A percentile compares a stretch with the other conserved stretches of the same genome.
Evolutionary conservation across 495 filamentous ascomycete species (phyloP).

Genomic region (Chaetomium tenue): DNA sequence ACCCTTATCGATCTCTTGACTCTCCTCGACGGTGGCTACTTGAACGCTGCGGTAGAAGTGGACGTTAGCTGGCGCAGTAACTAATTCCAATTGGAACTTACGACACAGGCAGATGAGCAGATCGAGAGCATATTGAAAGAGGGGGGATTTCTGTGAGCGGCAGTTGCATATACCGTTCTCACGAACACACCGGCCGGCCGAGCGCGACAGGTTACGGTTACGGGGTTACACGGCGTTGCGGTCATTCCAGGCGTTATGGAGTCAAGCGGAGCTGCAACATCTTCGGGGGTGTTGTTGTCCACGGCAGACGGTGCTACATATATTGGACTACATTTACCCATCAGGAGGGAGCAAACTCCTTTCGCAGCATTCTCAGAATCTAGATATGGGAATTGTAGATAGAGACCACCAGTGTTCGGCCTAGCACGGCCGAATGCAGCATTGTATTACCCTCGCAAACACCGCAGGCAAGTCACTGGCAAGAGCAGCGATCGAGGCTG

Average conservation of each 20-base stretch:
- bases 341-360: slow-evolving; percentile 43
- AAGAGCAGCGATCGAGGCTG: slow-evolving; percentile 10
- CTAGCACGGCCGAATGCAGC: slow-evolving; percentile 20
- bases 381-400: slow-evolving; percentile 43
- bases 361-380: slow-evolving; percentile 29
- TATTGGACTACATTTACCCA: slow-evolving; percentile 38
- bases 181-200: slow-evolving; percentile 11
- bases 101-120: slow-evolving; percentile 38
- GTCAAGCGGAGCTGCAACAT: neutral
- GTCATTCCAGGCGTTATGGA: slow-evolving; percentile 8
- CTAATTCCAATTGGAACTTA: slow-evolving; percentile 28
- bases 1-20: slow-evolving; percentile 21
- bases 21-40: slow-evolving; percentile 10
- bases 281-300: neutral
- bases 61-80: slow-evolving; percentile 15
- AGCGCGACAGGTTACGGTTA: neutral
- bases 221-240: slow-evolving; percentile 4
- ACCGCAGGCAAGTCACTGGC: neutral
- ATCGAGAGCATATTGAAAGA: slow-evolving; percentile 41
- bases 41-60: slow-evolving; percentile 13
- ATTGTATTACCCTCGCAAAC: slow-evolving; percentile 11
- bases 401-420: slow-evolving; percentile 21
- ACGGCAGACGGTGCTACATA: slow-evolving; percentile 14
- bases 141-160: slow-evolving; percentile 40
- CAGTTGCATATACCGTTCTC: slow-evolving; percentile 17